Evolutionary conservation across 1,284 basidiomycete species (phyloP).

Genomic region (Irpex sp.): DNA sequence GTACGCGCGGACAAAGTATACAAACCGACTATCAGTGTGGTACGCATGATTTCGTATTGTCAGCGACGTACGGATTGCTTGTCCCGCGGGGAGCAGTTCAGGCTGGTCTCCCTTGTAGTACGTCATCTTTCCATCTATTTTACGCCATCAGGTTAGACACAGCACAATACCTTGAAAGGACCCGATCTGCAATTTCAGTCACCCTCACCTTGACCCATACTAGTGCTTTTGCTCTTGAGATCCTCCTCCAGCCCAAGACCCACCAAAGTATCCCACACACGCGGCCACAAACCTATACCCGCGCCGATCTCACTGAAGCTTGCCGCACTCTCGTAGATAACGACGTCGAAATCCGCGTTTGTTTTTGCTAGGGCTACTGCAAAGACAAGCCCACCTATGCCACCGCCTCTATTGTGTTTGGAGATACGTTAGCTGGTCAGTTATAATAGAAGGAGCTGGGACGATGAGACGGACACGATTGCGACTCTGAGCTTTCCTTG

Average conservation of each 20-base stretch:
- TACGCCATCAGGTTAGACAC: neutral
- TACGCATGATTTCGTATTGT: neutral
- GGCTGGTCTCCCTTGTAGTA: neutral
- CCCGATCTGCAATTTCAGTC: neutral
- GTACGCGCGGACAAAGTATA: neutral
- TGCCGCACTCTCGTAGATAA: conserved; percentile 39
- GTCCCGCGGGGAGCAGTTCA: neutral
- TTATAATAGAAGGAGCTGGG: neutral
- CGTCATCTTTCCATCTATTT: neutral
- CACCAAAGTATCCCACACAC: conserved; percentile 20
- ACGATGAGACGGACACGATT: neutral
- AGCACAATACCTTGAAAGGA: neutral
- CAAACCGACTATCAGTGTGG: neutral
- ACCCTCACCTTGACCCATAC: neutral
- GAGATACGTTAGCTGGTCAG: neutral
- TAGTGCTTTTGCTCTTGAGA: conserved; percentile 5
- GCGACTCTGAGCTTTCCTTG: conserved; percentile 7
- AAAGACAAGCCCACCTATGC: conserved; percentile 40
- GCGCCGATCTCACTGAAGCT: conserved; percentile 43
- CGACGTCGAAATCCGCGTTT: conserved; percentile 32
- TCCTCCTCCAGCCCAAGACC: conserved; percentile 20
- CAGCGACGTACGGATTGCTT: neutral
- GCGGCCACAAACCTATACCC: conserved; percentile 30
- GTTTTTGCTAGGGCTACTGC: conserved; percentile 25
- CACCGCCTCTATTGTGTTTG: conserved; percentile 30